Base-by-base conservation (phyloP, 148 eudicot genomes). In the Amaranthus cruentus region DNA sequence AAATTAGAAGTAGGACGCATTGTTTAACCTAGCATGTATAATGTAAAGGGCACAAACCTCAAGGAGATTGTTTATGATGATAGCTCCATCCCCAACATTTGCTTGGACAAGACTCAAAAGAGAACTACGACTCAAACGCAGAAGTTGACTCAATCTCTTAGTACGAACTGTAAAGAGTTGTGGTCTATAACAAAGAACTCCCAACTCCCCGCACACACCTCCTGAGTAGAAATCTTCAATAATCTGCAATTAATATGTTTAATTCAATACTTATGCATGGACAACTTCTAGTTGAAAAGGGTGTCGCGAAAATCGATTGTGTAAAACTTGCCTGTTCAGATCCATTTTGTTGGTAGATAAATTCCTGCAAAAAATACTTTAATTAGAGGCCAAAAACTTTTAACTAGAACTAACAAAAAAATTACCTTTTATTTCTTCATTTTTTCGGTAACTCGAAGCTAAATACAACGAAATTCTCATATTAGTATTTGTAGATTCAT, bases 111-210 rank as follows among this genome's bases (percentile, higher is more conserved):
- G 79, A 78, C 83, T 88, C 50, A 93, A 55, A 77, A 93, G 81
- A 43, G 82, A 73, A 28, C 90, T 80, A 57, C 96, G 93, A 63
- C 83, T 87, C 79, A 93, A 78, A 65, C 93, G 79, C 68, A 93
- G 80, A 8, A 93, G 84, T 79, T 93, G 93, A 66, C 87, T 79
- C 70, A 90, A 62, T 65, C 90, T 76, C 79, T 84, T 93, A n/a
- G 98, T 93, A 3, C 96, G 91, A 63, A 87, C 84, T 8, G 98
- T 90, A 63, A 87, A 88, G 11, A 84, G 77, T 63, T 93, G 96
- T 13, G 96, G 96, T 74, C 88, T 83, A 76, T 85, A 93, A 77
- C 98, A 90, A 54, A 93, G 91, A 61, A 90, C 93, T 38, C 91
- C 93, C n/a, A 88, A 83, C 84, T 93, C 98, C 47, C 98, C 96